Conservation (phyloP, 345 rosid species). For the Heritiera littoralis region DNA sequence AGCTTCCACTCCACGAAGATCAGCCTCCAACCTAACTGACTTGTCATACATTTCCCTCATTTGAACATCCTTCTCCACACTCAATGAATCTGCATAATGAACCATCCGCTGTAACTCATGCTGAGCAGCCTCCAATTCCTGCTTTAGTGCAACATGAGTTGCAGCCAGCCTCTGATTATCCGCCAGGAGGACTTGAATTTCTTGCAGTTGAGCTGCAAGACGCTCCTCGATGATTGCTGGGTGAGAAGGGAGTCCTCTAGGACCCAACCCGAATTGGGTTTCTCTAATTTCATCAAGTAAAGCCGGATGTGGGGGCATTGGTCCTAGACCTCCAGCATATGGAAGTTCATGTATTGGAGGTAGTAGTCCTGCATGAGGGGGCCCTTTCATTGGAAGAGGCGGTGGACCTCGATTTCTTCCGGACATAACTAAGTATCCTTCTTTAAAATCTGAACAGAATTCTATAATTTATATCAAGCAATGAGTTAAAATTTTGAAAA, state of each 20-base stretch:
- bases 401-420: slow-evolving; percentile 56
- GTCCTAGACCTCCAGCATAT: slow-evolving; percentile 57
- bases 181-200: slow-evolving; percentile 80
- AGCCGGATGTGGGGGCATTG: slow-evolving; percentile 50
- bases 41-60: slow-evolving; percentile 89
- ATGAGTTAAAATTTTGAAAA: background rate
- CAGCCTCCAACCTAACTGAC: slow-evolving; percentile 60
- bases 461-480: background rate
- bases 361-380: slow-evolving; percentile 49
- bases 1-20: slow-evolving; percentile 66
- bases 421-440: slow-evolving; percentile 34
- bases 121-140: slow-evolving; percentile 84
- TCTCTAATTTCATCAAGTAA: slow-evolving; percentile 69
- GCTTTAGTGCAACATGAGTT: slow-evolving; percentile 91
- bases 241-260: slow-evolving; percentile 66
- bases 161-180: slow-evolving; percentile 90
- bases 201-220: slow-evolving; percentile 80
- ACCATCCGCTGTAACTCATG: slow-evolving; percentile 71
- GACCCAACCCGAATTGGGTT: slow-evolving; percentile 56
- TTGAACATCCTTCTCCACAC: slow-evolving; percentile 74
- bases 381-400: slow-evolving; percentile 43
- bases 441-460: slow-evolving; percentile 4
- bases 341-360: slow-evolving; percentile 54
- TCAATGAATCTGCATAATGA: slow-evolving; percentile 61
- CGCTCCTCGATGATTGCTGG: slow-evolving; percentile 68